Evolutionary conservation across 2,329 filamentous ascomycete genomes (phyloP).

Genomic region (Ceratocystis huliohia): DNA sequence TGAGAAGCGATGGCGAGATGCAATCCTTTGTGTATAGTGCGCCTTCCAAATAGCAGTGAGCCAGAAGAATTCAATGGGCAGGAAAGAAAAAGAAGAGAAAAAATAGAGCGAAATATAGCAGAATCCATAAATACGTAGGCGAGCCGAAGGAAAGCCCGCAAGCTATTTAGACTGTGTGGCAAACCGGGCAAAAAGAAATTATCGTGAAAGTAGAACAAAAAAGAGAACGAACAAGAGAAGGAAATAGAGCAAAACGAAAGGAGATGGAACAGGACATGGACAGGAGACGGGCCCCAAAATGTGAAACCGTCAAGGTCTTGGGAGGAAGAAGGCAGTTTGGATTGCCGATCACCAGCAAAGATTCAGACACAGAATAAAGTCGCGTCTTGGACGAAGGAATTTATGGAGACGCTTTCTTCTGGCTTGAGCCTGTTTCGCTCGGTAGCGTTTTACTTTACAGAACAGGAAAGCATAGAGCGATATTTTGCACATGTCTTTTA

Average conservation of each 20-base stretch:
- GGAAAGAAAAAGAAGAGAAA: not conserved
- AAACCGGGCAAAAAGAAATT: not conserved
- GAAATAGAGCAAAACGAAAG: not conserved
- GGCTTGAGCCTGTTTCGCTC: not conserved
- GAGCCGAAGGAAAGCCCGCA: too few relatives aligned
- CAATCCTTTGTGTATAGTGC: too few relatives aligned
- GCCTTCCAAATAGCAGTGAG: not conserved
- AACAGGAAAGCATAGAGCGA: too few relatives aligned
- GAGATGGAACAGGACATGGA: not conserved
- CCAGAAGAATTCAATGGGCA: not conserved
- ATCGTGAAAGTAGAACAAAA: not conserved
- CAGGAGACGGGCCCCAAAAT: constrained; percentile 5
- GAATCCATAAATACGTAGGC: not conserved
- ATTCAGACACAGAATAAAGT: not conserved
- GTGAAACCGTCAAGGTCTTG: constrained; percentile 9
- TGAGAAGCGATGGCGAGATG: too few relatives aligned
- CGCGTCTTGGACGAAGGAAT: not conserved
- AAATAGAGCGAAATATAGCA: not conserved
- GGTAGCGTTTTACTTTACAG: too few relatives aligned
- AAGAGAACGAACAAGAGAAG: not conserved
- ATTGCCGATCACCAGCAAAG: not conserved
- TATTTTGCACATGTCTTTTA: too few relatives aligned
- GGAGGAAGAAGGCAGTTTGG: not conserved
- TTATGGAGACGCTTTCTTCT: not conserved
- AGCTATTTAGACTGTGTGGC: not conserved